Evolutionary conservation across 2,329 filamentous ascomycete genomes (phyloP).

Genomic region (Alternaria sp.): DNA sequence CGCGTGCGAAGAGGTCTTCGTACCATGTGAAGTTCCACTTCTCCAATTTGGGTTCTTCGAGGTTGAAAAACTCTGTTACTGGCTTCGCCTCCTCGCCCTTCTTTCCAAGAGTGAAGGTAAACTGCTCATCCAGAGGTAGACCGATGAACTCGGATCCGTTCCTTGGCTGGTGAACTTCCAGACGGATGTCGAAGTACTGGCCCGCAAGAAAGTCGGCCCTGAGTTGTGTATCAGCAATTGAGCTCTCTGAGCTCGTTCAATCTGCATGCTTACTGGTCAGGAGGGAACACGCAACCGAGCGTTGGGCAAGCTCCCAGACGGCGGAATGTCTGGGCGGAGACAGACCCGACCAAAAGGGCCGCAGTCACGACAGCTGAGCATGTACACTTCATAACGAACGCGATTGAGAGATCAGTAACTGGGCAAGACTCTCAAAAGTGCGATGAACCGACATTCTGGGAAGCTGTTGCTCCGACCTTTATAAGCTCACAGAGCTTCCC

Average conservation of each 20-base stretch:
- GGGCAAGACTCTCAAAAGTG: constrained; percentile 23
- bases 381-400: constrained; percentile 40
- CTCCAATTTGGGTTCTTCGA: constrained; percentile 75
- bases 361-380: constrained; percentile 36
- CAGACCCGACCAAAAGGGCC: constrained; percentile 36
- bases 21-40: constrained; percentile 86
- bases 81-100: constrained; percentile 61
- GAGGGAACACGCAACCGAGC: constrained; percentile 63
- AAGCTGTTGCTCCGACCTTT: constrained; percentile 31
- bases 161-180: constrained; percentile 80
- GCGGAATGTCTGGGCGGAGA: constrained; percentile 61
- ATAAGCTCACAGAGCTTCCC: constrained; percentile 35
- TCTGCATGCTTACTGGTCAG: constrained; percentile 58
- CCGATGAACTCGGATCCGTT: constrained; percentile 83
- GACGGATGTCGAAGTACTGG: constrained; percentile 82
- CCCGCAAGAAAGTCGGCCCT: constrained; percentile 81
- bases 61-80: constrained; percentile 71
- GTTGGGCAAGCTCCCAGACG: constrained; percentile 63
- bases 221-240: constrained; percentile 12
- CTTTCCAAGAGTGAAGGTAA: constrained; percentile 77
- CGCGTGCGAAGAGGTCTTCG: constrained; percentile 80
- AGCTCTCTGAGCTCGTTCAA: constrained; percentile 1
- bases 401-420: constrained; percentile 16
- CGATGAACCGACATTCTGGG: constrained; percentile 23
- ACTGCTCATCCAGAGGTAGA: constrained; percentile 72